phyloP scores from a whole-genome alignment of 768 basidiomycete species.

The Suillus subaureus region DNA sequence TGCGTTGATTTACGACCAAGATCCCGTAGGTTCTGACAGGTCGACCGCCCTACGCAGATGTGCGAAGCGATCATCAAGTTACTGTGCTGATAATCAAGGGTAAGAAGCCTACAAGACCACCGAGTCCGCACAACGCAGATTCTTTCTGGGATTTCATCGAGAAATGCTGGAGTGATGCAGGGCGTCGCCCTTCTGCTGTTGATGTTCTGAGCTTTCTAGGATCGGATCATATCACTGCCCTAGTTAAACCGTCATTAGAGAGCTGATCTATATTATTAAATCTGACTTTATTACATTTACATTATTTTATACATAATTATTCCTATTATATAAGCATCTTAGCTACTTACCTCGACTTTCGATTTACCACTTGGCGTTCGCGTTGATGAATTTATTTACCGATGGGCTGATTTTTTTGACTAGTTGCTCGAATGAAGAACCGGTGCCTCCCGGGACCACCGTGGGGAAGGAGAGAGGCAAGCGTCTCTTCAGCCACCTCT shows the following conservation, averaged over 20 bases:
- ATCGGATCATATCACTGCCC: not conserved
- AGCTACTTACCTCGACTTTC: too few species aligned
- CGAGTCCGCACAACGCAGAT: constrained; percentile 21
- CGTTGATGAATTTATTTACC: too few species aligned
- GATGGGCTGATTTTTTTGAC: too few species aligned
- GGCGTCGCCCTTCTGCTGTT: constrained; percentile 20
- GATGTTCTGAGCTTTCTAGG: constrained; percentile 16
- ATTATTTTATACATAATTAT: too few species aligned
- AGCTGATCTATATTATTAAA: too few species aligned
- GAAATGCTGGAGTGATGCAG: constrained; percentile 23
- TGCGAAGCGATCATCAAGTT: constrained; percentile 25
- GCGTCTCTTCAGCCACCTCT: not conserved
- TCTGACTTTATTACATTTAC: too few species aligned
- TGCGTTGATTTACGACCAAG: not conserved
- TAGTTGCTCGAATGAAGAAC: too few species aligned
- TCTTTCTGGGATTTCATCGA: constrained; percentile 25
- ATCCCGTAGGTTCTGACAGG: constrained; percentile 23
- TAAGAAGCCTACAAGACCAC: constrained; percentile 11
- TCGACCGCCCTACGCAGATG: constrained; percentile 25
- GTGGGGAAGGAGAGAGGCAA: not conserved
- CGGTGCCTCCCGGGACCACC: not conserved
- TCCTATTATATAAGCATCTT: too few species aligned
- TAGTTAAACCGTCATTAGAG: not conserved
- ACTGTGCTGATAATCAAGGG: constrained; percentile 23
- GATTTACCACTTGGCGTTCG: too few species aligned